Conservation (phyloP, 768 basidiomycete genomes). For the Amanita jacksonii region DNA sequence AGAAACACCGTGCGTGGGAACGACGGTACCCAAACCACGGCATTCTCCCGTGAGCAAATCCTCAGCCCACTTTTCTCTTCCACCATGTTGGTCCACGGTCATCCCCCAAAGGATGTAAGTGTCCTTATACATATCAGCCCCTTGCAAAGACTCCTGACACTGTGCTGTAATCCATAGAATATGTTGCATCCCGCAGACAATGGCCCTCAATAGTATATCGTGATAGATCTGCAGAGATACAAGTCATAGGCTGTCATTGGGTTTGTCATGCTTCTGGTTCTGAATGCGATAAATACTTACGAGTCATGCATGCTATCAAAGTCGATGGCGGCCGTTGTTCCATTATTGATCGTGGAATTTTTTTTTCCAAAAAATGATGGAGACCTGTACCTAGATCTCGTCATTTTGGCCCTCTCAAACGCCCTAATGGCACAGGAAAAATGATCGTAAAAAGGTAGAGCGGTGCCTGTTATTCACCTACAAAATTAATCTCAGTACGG, state of each 20-base stretch:
- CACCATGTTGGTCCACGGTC: not conserved
- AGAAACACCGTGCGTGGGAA: conserved; percentile 1
- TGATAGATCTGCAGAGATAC: not conserved
- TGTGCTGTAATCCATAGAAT: not conserved
- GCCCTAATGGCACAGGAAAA: not conserved
- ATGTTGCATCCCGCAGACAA: not conserved
- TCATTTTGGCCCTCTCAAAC: not conserved
- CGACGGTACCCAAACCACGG: not conserved
- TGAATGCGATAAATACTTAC: not conserved
- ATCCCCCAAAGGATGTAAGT: not conserved
- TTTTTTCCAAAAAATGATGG: conserved; percentile 2
- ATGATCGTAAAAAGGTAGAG: not conserved
- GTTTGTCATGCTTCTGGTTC: conserved; percentile 2
- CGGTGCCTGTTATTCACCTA: not conserved
- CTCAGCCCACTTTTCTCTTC: not conserved
- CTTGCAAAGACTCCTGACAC: conserved; percentile 3
- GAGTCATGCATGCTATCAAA: not conserved
- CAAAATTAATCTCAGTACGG: not conserved
- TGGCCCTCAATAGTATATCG: not conserved
- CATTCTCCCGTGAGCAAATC: not conserved
- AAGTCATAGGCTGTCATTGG: not conserved
- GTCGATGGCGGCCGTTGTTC: not conserved
- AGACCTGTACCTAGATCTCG: conserved; percentile 1
- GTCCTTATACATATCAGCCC: not conserved
- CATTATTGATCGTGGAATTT: not conserved